Evolutionary conservation across 108 stramenopile species (phyloP).

Genomic region (Cyclotella baltica): DNA sequence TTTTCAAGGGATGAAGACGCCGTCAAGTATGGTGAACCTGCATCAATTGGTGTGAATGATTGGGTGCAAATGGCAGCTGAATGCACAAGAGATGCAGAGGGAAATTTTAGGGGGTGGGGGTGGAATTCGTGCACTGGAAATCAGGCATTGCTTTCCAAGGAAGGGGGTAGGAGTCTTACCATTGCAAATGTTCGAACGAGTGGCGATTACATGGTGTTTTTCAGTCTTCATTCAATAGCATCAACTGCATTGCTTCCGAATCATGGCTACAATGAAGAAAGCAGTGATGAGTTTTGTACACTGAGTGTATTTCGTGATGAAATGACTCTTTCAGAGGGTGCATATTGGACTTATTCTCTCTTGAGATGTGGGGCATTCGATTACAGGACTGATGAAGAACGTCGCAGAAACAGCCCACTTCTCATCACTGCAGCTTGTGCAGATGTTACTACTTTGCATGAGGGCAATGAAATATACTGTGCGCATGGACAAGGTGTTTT

Average conservation of each 20-base stretch:
- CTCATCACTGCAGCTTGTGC: conserved; percentile 29
- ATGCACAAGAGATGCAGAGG: background rate
- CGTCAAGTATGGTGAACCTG: background rate
- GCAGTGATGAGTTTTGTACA: conserved; percentile 24
- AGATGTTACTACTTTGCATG: conserved; percentile 17
- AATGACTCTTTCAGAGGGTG: conserved; percentile 10
- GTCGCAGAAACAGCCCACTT: conserved; percentile 12
- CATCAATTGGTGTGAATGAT: background rate
- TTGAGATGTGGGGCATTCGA: conserved; percentile 35
- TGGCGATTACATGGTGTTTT: conserved; percentile 31
- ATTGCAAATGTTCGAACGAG: conserved; percentile 27
- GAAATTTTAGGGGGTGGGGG: background rate
- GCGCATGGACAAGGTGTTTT: background rate
- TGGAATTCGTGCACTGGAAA: background rate
- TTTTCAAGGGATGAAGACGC: background rate
- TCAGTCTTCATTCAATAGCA: conserved; percentile 30
- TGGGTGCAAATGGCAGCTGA: background rate
- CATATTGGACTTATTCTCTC: conserved; percentile 26
- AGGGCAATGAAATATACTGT: conserved; percentile 30
- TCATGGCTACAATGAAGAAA: background rate
- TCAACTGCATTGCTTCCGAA: background rate
- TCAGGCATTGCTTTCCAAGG: background rate
- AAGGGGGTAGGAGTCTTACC: background rate
- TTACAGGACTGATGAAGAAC: conserved; percentile 22
- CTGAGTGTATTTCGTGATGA: conserved; percentile 21